Evolutionary conservation across 108 stramenopile species (phyloP).

Genomic region (Cyclostephanos tholiformis): DNA sequence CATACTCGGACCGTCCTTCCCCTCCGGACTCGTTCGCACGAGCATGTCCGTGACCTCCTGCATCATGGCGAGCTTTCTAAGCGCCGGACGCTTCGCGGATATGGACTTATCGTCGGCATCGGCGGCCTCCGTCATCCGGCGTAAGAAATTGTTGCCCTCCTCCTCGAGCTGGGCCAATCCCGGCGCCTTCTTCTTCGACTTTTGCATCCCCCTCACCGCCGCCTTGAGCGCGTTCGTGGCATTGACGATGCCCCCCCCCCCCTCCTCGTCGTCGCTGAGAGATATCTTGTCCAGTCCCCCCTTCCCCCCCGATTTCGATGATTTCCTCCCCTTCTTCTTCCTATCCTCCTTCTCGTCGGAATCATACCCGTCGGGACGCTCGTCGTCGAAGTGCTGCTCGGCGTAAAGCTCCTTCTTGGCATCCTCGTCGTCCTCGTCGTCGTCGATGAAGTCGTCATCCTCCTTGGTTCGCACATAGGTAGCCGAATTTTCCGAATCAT

Average conservation of each 20-base stretch:
- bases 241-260: conserved; percentile 58
- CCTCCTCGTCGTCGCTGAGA: conserved; percentile 49
- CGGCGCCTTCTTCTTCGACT: conserved; percentile 70
- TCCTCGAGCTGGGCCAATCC: conserved; percentile 76
- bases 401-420: conserved; percentile 84
- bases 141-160: conserved; percentile 72
- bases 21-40: conserved; percentile 49
- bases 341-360: conserved; percentile 42
- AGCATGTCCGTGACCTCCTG: conserved; percentile 69
- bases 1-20: conserved; percentile 35
- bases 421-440: conserved; percentile 88
- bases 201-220: conserved; percentile 79
- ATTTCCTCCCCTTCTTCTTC: conserved; percentile 38
- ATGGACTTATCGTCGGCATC: conserved; percentile 77
- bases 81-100: conserved; percentile 59
- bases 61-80: conserved; percentile 76
- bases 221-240: conserved; percentile 68
- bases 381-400: conserved; percentile 90
- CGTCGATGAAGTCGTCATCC: conserved; percentile 91
- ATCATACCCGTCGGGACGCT: conserved; percentile 68
- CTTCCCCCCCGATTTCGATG: conserved; percentile 34
- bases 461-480: conserved; percentile 76
- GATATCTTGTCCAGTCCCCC: conserved; percentile 45
- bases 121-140: conserved; percentile 77
- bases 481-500: conserved; percentile 77